Evolutionary conservation across 2,329 filamentous ascomycete species (phyloP).

Genomic region (Aspergillus sp.): DNA sequence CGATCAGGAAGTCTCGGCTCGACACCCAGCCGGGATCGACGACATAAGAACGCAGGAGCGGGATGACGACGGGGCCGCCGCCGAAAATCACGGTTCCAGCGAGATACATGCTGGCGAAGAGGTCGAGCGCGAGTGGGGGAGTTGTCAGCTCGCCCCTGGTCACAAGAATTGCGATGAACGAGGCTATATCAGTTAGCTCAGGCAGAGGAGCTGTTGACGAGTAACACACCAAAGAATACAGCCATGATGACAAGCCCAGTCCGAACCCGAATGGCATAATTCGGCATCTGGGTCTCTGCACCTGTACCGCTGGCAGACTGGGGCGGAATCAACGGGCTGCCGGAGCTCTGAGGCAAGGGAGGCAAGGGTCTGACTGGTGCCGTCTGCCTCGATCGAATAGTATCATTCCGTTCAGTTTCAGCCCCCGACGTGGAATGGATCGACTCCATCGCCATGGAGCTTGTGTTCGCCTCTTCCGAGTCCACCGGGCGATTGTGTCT

Average conservation of each 20-base stretch:
- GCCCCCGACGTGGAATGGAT: slow-evolving; percentile 6
- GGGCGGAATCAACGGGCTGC: too few relatives aligned
- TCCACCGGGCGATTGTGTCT: slow-evolving; percentile 8
- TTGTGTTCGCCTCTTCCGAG: slow-evolving; percentile 7
- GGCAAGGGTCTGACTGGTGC: too few relatives aligned
- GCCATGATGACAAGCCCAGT: slow-evolving; percentile 29
- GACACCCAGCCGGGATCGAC: slow-evolving; percentile 62
- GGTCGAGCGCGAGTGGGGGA: slow-evolving; percentile 43
- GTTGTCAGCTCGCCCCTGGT: slow-evolving; percentile 30
- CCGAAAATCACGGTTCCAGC: slow-evolving; percentile 62
- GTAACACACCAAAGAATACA: slow-evolving; percentile 43
- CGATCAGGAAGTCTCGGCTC: slow-evolving; percentile 61
- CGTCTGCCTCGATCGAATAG: slow-evolving; percentile 7
- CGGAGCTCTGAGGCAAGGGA: too few relatives aligned
- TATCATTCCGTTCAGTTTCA: slow-evolving; percentile 4
- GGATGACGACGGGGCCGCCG: slow-evolving; percentile 57
- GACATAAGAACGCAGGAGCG: slow-evolving; percentile 50
- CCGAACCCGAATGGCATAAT: slow-evolving; percentile 29
- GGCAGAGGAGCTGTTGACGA: too few relatives aligned
- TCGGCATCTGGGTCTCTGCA: too few relatives aligned
- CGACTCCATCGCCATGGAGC: slow-evolving; percentile 2
- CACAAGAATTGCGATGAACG: slow-evolving; percentile 50
- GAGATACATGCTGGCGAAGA: slow-evolving; percentile 66
- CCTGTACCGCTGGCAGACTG: too few relatives aligned
- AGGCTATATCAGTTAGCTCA: slow-evolving; percentile 20